Evolutionary conservation across 2,329 filamentous ascomycete species (phyloP).

Genomic region (Aspergillus calidoustus): DNA sequence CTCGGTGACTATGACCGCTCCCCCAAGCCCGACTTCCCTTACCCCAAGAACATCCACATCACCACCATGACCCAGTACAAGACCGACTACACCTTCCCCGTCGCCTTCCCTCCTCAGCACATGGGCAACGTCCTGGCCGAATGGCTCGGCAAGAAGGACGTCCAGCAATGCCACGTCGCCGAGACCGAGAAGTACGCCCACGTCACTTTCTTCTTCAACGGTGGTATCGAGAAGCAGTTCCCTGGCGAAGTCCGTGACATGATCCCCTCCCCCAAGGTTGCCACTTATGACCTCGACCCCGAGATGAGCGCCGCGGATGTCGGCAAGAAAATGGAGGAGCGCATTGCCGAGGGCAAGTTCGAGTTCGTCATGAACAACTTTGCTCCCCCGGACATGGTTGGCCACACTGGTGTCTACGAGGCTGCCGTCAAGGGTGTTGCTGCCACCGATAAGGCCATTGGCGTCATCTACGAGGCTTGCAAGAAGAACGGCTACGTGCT

Average conservation of each 20-base stretch:
- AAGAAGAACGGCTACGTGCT: constrained; percentile 91
- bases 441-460: constrained; percentile 92
- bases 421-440: constrained; percentile 83
- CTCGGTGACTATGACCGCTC: constrained; percentile 91
- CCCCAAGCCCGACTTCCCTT: constrained; percentile 86
- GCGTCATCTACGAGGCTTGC: constrained; percentile 88
- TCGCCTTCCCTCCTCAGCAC: constrained; percentile 91
- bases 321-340: constrained; percentile 85
- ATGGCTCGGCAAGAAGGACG: constrained; percentile 85
- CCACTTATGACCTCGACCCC: constrained; percentile 92
- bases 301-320: constrained; percentile 95
- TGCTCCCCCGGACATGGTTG: constrained; percentile 98
- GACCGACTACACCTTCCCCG: constrained; percentile 85
- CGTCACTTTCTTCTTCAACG: constrained; percentile 99
- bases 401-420: constrained; percentile 96
- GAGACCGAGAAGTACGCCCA: constrained; percentile 99
- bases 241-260: constrained; percentile 89
- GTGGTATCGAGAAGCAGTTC: constrained; percentile 96
- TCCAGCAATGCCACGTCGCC: constrained; percentile 94
- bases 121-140: constrained; percentile 99
- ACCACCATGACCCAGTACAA: constrained; percentile 99
- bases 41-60: constrained; percentile 83
- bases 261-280: constrained; percentile 91
- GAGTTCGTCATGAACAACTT: constrained; percentile 99
- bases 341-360: constrained; percentile 81